phyloP scores from a whole-genome alignment of 164 flowering plant genomes.

The Liquidambar formosana region DNA sequence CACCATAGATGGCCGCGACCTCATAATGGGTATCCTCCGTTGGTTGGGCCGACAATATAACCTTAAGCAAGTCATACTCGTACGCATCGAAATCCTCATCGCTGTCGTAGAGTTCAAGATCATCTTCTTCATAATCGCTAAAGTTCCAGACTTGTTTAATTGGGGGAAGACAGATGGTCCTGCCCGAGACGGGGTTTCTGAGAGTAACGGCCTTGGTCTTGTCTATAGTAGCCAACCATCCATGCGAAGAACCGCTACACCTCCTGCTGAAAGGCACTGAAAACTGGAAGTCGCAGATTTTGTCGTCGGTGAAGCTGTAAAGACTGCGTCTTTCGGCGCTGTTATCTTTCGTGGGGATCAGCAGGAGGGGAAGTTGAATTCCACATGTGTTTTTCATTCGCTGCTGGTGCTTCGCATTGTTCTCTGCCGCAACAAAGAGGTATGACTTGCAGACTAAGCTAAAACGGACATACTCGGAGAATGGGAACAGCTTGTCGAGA shows the following conservation, averaged over 20 bases:
- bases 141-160: too few species aligned
- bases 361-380: background rate
- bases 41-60: too few species aligned
- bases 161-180: too few species aligned
- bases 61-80: too few species aligned
- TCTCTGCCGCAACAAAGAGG: background rate
- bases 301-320: background rate
- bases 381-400: too few species aligned
- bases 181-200: background rate
- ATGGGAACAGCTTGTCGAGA: background rate
- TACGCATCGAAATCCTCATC: too few species aligned
- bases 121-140: too few species aligned
- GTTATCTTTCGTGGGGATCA: background rate
- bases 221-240: background rate
- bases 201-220: background rate
- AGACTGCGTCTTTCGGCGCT: too few species aligned
- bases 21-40: too few species aligned
- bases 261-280: background rate
- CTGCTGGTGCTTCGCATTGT: too few species aligned
- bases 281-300: background rate
- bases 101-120: too few species aligned
- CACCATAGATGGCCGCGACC: too few species aligned
- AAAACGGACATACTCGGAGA: background rate
- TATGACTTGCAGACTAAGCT: constrained; percentile 1
- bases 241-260: constrained; percentile 4